Evolutionary conservation across 2,329 filamentous ascomycete species (phyloP), one percentile per base, ranked within the genome.

Genomic region (Beauveria scarabaeidicola): DNA sequence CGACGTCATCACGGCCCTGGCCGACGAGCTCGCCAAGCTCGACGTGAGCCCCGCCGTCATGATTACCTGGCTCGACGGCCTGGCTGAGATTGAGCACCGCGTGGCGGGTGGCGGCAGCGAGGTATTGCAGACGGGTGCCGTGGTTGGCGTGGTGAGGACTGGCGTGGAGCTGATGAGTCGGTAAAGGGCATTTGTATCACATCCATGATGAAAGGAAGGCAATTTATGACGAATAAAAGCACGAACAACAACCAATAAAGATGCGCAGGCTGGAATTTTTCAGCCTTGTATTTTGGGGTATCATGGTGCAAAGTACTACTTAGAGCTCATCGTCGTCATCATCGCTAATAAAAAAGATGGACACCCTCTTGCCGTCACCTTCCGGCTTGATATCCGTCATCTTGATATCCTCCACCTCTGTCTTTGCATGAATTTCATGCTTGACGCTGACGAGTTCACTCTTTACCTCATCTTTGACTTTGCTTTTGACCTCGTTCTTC

Each of bases 21-120:
- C 88, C 0, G 92, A 97, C 66, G 89, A 96, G 75, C 73, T 99
- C 61, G 81, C 84, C 21, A 88, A 87, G 70, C 76, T 97, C 53
- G 90, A 96, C 65, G 94, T 96, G 13, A 89, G 87, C 57, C 81
- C 90, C 0, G 88, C 93, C 70, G 93, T 91, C 11, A 89, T 94
- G 79, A 88, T 97, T 56, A 84, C 87, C 3, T 99, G 94, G 94
- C 77, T 99, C 62, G 88, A 94, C 61, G 92, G 92, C 0, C 76
- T 99, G 59, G 91, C 93, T 0, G 90, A 97, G 66, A 89, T 99
- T 56, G 94, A 99, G 77, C 95, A 95, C 74, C 81, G 94, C 63
- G 78, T 99, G 6, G 89, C 92, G 38, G 89, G 91, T 47, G 94
- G 94, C 23, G 92, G 89, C 1, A 91, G 86, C 61, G 94, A 99